Evolutionary conservation across 306 rosid species (phyloP).

Genomic region (Myrica gale): DNA sequence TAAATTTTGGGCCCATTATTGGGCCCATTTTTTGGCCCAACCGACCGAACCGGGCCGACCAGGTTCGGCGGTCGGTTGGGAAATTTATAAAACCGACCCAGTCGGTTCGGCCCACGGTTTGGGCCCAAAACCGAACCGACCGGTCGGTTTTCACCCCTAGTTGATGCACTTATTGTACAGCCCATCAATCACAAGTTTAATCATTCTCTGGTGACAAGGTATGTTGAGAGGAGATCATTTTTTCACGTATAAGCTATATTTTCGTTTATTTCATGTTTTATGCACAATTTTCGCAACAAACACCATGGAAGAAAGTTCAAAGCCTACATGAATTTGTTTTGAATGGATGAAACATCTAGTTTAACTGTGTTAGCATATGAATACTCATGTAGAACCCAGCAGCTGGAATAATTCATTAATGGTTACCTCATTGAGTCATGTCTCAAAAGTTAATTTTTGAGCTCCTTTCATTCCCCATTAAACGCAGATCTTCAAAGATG

Average conservation of each 20-base stretch:
- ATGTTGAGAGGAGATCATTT: slow-evolving; percentile 6
- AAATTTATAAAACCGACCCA: too few relatives aligned
- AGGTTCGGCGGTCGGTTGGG: too few relatives aligned
- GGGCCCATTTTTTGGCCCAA: too few relatives aligned
- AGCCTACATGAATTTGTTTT: slow-evolving; percentile 10
- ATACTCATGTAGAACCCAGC: neutral
- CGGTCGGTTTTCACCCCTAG: too few relatives aligned
- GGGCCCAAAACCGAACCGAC: too few relatives aligned
- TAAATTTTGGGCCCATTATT: too few relatives aligned
- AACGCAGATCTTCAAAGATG: neutral
- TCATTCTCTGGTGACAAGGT: slow-evolving; percentile 89
- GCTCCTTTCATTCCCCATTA: neutral
- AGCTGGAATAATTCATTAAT: neutral
- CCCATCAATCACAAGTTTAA: slow-evolving; percentile 88
- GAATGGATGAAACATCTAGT: slow-evolving; percentile 20
- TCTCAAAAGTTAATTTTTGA: neutral
- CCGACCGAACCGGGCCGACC: too few relatives aligned
- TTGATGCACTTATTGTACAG: slow-evolving; percentile 88
- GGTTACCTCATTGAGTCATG: neutral
- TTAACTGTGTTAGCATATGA: slow-evolving; percentile 1
- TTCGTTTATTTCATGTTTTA: neutral
- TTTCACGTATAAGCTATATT: neutral
- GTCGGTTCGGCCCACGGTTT: too few relatives aligned
- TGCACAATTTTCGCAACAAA: neutral
- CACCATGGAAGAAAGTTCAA: slow-evolving; percentile 4